A percentile compares a stretch with the other conserved stretches of the same genome.
phyloP scores from a whole-genome alignment of 129 eudicot genomes.

The Cynara cardunculus region DNA sequence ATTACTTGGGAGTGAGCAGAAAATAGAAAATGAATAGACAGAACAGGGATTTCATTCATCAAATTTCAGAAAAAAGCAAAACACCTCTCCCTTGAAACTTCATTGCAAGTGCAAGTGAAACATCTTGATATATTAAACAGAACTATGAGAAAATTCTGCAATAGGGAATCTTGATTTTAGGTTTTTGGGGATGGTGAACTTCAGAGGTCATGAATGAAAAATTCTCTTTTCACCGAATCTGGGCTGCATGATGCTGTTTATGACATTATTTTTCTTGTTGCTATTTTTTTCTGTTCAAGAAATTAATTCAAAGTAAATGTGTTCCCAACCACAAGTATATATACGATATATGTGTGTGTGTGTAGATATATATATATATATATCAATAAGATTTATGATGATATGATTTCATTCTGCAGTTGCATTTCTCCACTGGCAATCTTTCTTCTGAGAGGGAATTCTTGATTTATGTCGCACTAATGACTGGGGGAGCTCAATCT shows the following conservation, averaged over 20 bases:
- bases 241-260: neutral
- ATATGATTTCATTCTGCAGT: constrained; percentile 39
- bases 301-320: neutral
- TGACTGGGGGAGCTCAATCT: constrained; percentile 44
- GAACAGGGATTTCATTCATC: neutral
- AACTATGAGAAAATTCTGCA: neutral
- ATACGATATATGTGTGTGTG: no score
- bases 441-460: constrained; percentile 11
- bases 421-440: constrained; percentile 19
- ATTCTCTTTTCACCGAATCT: neutral
- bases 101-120: neutral
- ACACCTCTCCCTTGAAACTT: neutral
- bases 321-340: neutral
- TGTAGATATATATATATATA: no score
- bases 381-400: neutral
- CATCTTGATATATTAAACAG: neutral
- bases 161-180: neutral
- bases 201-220: neutral
- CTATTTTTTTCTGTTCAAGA: neutral
- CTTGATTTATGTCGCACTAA: constrained; percentile 14
- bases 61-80: neutral
- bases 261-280: neutral
- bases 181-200: neutral
- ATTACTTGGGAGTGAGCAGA: neutral
- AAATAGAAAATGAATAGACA: neutral